Conservation (phyloP, 2,329 filamentous ascomycete genomes). For the Penicillium sclerotigenum region DNA sequence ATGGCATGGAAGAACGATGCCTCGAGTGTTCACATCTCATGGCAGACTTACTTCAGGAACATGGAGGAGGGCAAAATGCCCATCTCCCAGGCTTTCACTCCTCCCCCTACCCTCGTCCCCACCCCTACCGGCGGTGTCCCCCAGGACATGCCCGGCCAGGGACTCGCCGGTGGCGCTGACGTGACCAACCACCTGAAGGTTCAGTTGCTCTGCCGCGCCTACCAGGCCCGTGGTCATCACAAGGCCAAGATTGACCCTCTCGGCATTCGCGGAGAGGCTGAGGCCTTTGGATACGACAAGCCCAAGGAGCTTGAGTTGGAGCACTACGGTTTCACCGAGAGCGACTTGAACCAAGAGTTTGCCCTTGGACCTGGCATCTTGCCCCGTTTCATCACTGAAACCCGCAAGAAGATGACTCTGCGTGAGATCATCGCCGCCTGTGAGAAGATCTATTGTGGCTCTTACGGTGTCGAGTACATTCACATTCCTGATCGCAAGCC, state of each 20-base stretch:
- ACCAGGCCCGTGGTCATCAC: slow-evolving; percentile 96
- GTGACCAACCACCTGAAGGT: slow-evolving; percentile 97
- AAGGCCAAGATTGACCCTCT: slow-evolving; percentile 97
- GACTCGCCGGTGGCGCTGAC: slow-evolving; percentile 69
- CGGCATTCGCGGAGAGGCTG: slow-evolving; percentile 81
- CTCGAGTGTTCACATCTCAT: slow-evolving; percentile 90
- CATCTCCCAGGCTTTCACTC: slow-evolving; percentile 93
- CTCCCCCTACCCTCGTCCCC: slow-evolving; percentile 87
- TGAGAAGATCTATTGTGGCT: slow-evolving; percentile 93
- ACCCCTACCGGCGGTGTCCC: slow-evolving; percentile 75
- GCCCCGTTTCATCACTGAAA: slow-evolving; percentile 85
- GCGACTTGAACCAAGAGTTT: slow-evolving; percentile 90
- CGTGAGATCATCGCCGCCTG: slow-evolving; percentile 90
- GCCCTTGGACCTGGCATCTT: slow-evolving; percentile 90
- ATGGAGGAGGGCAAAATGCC: slow-evolving; percentile 99
- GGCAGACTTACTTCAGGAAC: slow-evolving; percentile 99
- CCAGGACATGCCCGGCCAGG: slow-evolving; percentile 66
- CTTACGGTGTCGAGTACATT: slow-evolving; percentile 98
- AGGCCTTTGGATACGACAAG: slow-evolving; percentile 79
- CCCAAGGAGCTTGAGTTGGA: slow-evolving; percentile 91
- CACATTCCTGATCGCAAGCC: slow-evolving; percentile 96
- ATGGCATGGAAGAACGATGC: slow-evolving; percentile 94
- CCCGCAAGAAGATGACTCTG: slow-evolving; percentile 91
- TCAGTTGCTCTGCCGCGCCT: slow-evolving; percentile 92
- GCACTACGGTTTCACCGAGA: slow-evolving; percentile 92